These are phyloP conservation scores for Artemisia annua DNA, from an alignment of 129 eudicot genomes.

Conservation along the genomic window DNA sequence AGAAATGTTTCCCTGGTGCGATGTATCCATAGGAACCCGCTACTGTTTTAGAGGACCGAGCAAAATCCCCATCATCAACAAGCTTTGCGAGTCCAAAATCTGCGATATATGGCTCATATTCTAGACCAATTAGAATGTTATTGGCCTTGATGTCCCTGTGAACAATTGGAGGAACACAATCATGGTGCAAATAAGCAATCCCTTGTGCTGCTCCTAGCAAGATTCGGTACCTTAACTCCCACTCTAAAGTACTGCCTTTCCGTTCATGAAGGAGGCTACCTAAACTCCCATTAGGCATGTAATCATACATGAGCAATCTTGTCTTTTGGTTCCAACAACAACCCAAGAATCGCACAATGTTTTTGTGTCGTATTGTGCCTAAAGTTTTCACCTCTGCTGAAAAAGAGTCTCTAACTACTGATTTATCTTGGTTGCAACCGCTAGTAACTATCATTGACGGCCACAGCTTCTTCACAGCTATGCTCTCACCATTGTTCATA, in stretches of 20 bases:
- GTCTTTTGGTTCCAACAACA: slow-evolving; percentile 56
- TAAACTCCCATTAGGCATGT: slow-evolving; percentile 58
- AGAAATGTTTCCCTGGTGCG: slow-evolving; percentile 49
- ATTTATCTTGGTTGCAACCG: slow-evolving; percentile 31
- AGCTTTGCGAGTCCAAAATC: slow-evolving; percentile 64
- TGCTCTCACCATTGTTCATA: slow-evolving; percentile 35
- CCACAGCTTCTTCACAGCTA: slow-evolving; percentile 59
- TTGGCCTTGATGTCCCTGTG: slow-evolving; percentile 56
- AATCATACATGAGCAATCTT: slow-evolving; percentile 53
- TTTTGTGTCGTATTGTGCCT: slow-evolving; percentile 58
- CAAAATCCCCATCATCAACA: slow-evolving; percentile 35
- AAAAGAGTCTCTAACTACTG: slow-evolving; percentile 37
- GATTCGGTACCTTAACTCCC: slow-evolving; percentile 59
- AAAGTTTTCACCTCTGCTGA: slow-evolving; percentile 56
- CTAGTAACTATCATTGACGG: slow-evolving; percentile 34
- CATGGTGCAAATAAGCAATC: slow-evolving; percentile 63
- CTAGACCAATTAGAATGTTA: slow-evolving; percentile 52
- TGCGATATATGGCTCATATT: slow-evolving; percentile 55
- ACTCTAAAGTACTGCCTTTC: slow-evolving; percentile 37
- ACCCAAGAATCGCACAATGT: slow-evolving; percentile 58
- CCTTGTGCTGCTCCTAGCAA: slow-evolving; percentile 63
- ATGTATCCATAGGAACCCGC: slow-evolving; percentile 66
- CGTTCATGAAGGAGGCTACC: slow-evolving; percentile 53
- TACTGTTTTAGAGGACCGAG: slow-evolving; percentile 40
- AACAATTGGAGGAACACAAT: slow-evolving; percentile 60